phyloP scores from a whole-genome alignment of 2,329 filamentous ascomycete genomes.

The Aspergillus neotritici region DNA sequence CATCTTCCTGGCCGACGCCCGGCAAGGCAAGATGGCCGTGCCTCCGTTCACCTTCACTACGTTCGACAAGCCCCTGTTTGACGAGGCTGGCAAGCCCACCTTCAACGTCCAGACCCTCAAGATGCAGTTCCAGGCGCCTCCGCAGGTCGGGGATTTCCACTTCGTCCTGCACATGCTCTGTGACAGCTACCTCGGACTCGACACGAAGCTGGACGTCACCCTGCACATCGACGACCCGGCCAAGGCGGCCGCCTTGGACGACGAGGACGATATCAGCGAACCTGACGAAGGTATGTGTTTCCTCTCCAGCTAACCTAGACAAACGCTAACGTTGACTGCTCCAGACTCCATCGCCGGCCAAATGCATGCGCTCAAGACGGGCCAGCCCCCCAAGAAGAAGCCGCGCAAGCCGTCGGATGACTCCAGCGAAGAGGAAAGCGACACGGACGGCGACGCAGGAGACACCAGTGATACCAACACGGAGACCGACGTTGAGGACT shows the following conservation, averaged over 20 bases:
- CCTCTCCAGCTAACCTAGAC: constrained; percentile 16
- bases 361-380: constrained; percentile 80
- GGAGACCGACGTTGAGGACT: constrained; percentile 75
- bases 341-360: constrained; percentile 83
- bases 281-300: constrained; percentile 82
- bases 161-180: constrained; percentile 93
- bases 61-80: constrained; percentile 85
- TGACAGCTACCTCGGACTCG: constrained; percentile 91
- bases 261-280: constrained; percentile 93
- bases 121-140: constrained; percentile 92
- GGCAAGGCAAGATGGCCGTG: constrained; percentile 92
- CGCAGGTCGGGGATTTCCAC: constrained; percentile 84
- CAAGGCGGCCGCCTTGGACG: constrained; percentile 72
- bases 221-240: constrained; percentile 82
- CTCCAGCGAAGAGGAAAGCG: constrained; percentile 59
- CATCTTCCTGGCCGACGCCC: constrained; percentile 87
- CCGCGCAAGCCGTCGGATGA: constrained; percentile 50
- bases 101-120: constrained; percentile 95
- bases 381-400: constrained; percentile 53
- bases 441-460: constrained; percentile 58
- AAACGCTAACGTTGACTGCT: background rate
- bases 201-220: constrained; percentile 85
- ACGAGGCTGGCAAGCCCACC: constrained; percentile 74
- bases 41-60: constrained; percentile 91
- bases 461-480: constrained; percentile 55